phyloP scores from a whole-genome alignment of 2,329 filamentous ascomycete genomes.

The Achaetomium macrosporum region DNA sequence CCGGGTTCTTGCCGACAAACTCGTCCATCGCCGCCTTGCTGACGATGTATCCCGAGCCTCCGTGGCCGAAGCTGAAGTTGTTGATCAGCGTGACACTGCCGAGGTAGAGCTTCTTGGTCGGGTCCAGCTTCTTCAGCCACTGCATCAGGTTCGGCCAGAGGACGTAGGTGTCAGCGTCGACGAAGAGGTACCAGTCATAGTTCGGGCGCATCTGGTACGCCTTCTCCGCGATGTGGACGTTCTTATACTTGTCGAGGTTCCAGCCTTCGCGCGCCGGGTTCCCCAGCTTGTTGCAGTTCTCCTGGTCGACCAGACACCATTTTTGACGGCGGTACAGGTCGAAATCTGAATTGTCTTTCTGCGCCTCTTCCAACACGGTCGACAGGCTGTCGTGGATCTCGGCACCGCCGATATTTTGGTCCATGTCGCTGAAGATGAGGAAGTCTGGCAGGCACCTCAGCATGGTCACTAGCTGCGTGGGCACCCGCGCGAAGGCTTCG shows the following conservation, averaged over 20 bases:
- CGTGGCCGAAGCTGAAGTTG: conserved; percentile 46
- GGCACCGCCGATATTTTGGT: conserved; percentile 40
- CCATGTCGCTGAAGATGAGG: conserved; percentile 54
- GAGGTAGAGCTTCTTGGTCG: conserved; percentile 41
- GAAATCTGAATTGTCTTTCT: conserved; percentile 45
- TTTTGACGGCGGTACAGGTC: conserved; percentile 42
- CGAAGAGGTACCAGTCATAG: conserved; percentile 55
- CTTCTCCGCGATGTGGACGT: conserved; percentile 54
- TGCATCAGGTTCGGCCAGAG: conserved; percentile 46
- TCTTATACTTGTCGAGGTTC: conserved; percentile 58
- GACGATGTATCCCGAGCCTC: conserved; percentile 50
- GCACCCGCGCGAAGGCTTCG: conserved; percentile 46
- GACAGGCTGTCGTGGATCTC: conserved; percentile 43
- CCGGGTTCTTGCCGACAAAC: conserved; percentile 37
- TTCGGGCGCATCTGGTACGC: conserved; percentile 43
- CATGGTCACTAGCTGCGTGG: conserved; percentile 49
- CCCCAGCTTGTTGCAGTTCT: conserved; percentile 36
- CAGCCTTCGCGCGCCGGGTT: conserved; percentile 36
- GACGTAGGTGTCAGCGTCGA: conserved; percentile 55
- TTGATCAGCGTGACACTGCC: conserved; percentile 43
- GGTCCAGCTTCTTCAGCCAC: conserved; percentile 42
- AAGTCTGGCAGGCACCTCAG: conserved; percentile 43
- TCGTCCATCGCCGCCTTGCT: conserved; percentile 47
- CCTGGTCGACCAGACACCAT: conserved; percentile 40
- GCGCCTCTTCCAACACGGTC: conserved; percentile 37